phyloP scores from a whole-genome alignment of 139 green algal species.

The Volvox reticuliferus region DNA sequence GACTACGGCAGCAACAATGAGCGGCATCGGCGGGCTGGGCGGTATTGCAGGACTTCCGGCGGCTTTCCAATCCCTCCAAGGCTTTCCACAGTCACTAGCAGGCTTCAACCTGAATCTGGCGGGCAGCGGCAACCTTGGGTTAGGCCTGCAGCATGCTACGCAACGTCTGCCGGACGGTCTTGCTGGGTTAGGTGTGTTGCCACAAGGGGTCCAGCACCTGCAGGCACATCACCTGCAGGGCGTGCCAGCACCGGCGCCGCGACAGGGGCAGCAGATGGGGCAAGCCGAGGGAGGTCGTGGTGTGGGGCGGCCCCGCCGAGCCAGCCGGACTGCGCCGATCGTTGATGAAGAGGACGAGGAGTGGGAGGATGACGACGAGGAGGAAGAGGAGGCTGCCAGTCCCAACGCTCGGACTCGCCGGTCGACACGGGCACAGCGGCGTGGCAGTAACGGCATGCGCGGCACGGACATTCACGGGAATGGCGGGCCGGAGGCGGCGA shows the following conservation, averaged over 20 bases:
- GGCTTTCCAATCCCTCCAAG: background rate
- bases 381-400: constrained; percentile 12
- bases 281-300: background rate
- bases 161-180: constrained; percentile 1
- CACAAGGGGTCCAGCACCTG: background rate
- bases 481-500: background rate
- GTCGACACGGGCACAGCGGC: background rate
- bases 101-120: constrained; percentile 2
- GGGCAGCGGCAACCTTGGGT: background rate
- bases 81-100: constrained; percentile 4
- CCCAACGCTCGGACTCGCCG: background rate
- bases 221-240: background rate
- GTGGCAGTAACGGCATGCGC: background rate
- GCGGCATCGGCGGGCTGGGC: background rate
- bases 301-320: background rate
- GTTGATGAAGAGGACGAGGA: constrained; percentile 23
- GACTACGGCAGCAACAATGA: background rate
- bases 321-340: background rate
- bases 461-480: background rate
- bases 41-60: background rate
- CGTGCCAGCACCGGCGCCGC: background rate
- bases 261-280: background rate
- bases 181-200: background rate
- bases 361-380: constrained; percentile 34
- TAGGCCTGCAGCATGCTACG: background rate